A percentile compares a stretch with the other conserved stretches of the same genome.
phyloP scores from a whole-genome alignment of 2,329 filamentous ascomycete genomes.

The Alternaria solani region DNA sequence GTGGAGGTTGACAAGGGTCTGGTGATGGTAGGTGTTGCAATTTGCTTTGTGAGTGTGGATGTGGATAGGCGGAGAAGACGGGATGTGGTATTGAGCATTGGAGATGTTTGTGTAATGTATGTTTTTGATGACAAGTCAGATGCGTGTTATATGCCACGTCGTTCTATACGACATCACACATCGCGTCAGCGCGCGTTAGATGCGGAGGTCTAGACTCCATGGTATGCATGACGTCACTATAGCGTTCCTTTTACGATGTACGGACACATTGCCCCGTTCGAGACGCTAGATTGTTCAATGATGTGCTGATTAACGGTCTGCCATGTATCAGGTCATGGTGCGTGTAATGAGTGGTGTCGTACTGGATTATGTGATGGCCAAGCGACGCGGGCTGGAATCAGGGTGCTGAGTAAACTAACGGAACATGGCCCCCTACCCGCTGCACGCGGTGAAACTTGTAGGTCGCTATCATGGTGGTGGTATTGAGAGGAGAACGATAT shows the following conservation, averaged over 20 bases:
- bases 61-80: conserved; percentile 17
- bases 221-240: conserved; percentile 23
- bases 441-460: not conserved
- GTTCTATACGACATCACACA: not conserved
- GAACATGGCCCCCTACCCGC: not conserved
- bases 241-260: conserved; percentile 12
- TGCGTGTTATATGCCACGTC: conserved; percentile 3
- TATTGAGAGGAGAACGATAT: conserved; percentile 9
- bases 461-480: not conserved
- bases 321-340: not conserved
- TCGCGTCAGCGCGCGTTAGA: conserved; percentile 7
- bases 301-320: not conserved
- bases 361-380: conserved; percentile 23
- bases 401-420: conserved; percentile 7
- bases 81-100: conserved; percentile 37
- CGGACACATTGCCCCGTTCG: conserved; percentile 3
- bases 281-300: not conserved
- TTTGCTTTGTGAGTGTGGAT: conserved; percentile 1
- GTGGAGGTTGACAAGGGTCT: conserved; percentile 2
- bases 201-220: conserved; percentile 11
- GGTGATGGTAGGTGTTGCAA: not conserved
- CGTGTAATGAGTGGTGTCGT: conserved; percentile 7
- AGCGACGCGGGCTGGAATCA: conserved; percentile 2
- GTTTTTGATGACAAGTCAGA: not conserved
- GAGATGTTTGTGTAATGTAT: conserved; percentile 1